Evolutionary conservation across 2,329 filamentous ascomycete species (phyloP), one percentile per base, ranked within the genome.

Genomic region (Xylaria sp.): DNA sequence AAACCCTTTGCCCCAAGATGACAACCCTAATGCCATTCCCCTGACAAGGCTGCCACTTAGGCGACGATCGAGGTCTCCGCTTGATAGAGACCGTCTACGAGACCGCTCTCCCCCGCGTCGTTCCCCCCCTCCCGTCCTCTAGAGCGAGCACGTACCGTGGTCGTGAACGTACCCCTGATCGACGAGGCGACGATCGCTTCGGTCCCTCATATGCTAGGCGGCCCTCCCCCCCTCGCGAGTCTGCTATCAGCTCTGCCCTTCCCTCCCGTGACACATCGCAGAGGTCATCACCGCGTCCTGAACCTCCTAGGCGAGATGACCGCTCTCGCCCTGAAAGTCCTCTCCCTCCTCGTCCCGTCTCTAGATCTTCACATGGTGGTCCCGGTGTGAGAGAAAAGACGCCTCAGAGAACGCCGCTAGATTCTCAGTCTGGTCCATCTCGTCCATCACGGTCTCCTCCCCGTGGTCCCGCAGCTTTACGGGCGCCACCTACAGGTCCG

Each of bases 51-150:
- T 67, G 59, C 70, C 63, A 35, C 60, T 65, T 66, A 84, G 83
- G 73, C 79, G 83, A 65, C 78, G 84, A 68, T 87, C 85, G 23
- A 79, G 85, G 50, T 87, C 84, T 35, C 84, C 84, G 1, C 80
- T 79, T 61, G 78, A 78, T 40, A 77, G 82, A 70, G 83, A 85
- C 62, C 79, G 78, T 43, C 65, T 76, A 28, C 78, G 76, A 61
- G 72, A 74, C 25, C 70, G 73, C 58, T 62, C 69, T 14, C 71
- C 73, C 3, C 69, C 72, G 11, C 66, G 70, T 23, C 66, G 79
- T 60, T 75, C 79, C 50, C 78, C 78, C 3, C 75, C 80, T 0
- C 77, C 78, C 75, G 17, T 71, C 69, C 28, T 67, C 77, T 9
- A 77, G 80, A 40, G 80, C 76, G n/a, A 76, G 68, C 57, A 77